Evolutionary conservation across 2,329 filamentous ascomycete species (phyloP), one percentile per base, ranked within the genome.

Genomic region (Cordyceps cicadae): DNA sequence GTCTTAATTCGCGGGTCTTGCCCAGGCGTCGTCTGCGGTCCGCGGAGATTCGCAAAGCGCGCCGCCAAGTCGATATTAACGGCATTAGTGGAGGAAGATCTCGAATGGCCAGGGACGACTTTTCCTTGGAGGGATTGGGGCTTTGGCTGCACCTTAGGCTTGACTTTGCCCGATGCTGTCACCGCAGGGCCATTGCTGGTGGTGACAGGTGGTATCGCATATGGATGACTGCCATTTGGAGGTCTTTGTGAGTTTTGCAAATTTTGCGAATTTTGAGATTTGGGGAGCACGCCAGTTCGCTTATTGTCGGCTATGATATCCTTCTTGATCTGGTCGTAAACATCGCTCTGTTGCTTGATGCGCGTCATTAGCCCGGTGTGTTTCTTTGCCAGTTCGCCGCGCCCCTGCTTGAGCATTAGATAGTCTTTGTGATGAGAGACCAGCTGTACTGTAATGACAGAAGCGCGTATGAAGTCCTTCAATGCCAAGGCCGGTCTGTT

Each of bases 381-480:
- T 17, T 78, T 69, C 54, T 77, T 75, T 53, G 74, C 72, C 24
- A 81, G 67, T 11, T 81, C 77, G 45, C 76, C 74, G 29, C 77
- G 75, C 54, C 86, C 83, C 43, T 74, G 74, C 66, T 84, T 82
- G 62, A 92, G 76, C 56, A 81, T 79, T 32, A 84, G 82, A 71
- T 86, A 95, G 63, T 93, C 89, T 61, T 82, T 84, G 70, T 96
- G 91, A 41, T 80, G 80, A 2, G 90, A 89, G 29, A 97, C 87
- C 48, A 87, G 77, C 60, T 93, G 86, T 55, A 92, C 81, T 15
- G 89, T 83, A 60, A 97, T 88, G 61, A 92, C 86, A 62, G 83
- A 92, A 12, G 92, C 90, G 64, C 87, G 84, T 62, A 97, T 81
- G 69, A 93, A 97, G 63, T 96, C 89, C 65, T 88, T 84, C 60